Base-by-base conservation (phyloP, 192 early-diverging fungal species). In the Radiomyces spectabilis region DNA sequence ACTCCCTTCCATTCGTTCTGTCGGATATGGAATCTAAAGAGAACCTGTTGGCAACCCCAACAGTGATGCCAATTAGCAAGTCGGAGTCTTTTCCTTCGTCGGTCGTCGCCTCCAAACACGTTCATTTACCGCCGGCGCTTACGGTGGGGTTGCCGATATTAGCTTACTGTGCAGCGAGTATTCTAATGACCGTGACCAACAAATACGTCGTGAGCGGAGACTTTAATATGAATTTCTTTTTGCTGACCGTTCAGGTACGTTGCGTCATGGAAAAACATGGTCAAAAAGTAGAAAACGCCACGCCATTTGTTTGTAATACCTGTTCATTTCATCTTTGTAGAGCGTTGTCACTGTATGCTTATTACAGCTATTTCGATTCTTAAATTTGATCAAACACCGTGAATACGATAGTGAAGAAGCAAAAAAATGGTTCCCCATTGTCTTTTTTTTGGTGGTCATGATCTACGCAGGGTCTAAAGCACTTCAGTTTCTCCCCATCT, bases 391-490 rank as follows among this genome's bases (percentile, higher is more conserved):
- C 27, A 75, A 78, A 45, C 85, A 75, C 63, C 79, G 84, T 24
- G 58, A 59, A 2, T 69, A 81, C 53, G 74, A 81, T 51, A 65
- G 41, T 16, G 49, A 69, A 29, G 81, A 85, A 34, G 79, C 77
- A 29, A 76, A 60, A 29, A 77, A 73, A 50, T 84, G 92, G 90
- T 83, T 96, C 57, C 79, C 85, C 1, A 89, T 97, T 52, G 85
- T 91, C 0, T 53, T 85, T 29, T 78, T 86, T 29, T 74, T 95
- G 25, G 91, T 91, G 10, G 74, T 80, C 43, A 97, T 97, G 94
- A 88, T 98, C 54, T 97, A 93, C 71, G 92, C 92, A 3, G 94
- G 94, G 42, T 89, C 88, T 41, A 93, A 94, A 67, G 86, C 91
- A 34, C 65, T 97, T 5, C 87, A 94, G 64, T 93, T 81, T 66